Evolutionary conservation across 495 filamentous ascomycete genomes (phyloP).

Genomic region (Penicillium lagena): DNA sequence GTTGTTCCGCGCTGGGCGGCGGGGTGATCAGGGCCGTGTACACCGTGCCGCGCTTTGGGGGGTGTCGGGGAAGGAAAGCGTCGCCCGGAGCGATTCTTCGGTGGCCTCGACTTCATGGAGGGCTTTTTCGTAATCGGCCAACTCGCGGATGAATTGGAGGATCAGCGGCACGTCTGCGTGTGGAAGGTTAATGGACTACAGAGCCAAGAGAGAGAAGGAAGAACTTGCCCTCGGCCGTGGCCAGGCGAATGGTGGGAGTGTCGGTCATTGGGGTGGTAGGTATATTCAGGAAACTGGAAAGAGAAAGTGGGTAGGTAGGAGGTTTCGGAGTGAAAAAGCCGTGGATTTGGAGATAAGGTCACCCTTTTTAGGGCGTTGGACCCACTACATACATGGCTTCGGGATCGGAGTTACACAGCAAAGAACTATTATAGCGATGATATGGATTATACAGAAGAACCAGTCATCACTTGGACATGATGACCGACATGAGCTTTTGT

Average conservation of each 20-base stretch:
- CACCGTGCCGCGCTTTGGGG: slow-evolving; percentile 32
- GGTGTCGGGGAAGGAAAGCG: slow-evolving; percentile 65
- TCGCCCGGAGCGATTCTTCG: slow-evolving; percentile 59
- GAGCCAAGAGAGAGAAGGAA: neutral
- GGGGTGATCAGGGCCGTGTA: slow-evolving; percentile 39
- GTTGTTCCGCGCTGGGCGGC: slow-evolving; percentile 18
- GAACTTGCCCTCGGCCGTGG: slow-evolving; percentile 36
- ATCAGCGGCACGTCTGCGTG: slow-evolving; percentile 73
- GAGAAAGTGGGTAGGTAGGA: neutral
- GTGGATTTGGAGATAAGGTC: too few relatives aligned
- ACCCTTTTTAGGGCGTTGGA: neutral
- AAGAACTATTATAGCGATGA: slow-evolving; percentile 4
- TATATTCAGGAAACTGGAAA: neutral
- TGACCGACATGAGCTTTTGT: slow-evolving; percentile 83
- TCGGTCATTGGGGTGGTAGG: slow-evolving; percentile 24
- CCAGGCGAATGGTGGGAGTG: slow-evolving; percentile 41
- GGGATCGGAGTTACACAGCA: neutral
- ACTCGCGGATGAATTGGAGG: slow-evolving; percentile 75
- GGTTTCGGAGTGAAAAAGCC: neutral
- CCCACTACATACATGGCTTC: neutral
- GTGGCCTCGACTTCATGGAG: slow-evolving; percentile 74
- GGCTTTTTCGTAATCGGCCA: slow-evolving; percentile 77
- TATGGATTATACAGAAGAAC: slow-evolving; percentile 10
- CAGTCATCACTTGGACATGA: slow-evolving; percentile 42
- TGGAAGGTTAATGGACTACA: slow-evolving; percentile 3